phyloP scores from a whole-genome alignment of 1,284 basidiomycete species.

The Pyrrhoderma lamaoense region DNA sequence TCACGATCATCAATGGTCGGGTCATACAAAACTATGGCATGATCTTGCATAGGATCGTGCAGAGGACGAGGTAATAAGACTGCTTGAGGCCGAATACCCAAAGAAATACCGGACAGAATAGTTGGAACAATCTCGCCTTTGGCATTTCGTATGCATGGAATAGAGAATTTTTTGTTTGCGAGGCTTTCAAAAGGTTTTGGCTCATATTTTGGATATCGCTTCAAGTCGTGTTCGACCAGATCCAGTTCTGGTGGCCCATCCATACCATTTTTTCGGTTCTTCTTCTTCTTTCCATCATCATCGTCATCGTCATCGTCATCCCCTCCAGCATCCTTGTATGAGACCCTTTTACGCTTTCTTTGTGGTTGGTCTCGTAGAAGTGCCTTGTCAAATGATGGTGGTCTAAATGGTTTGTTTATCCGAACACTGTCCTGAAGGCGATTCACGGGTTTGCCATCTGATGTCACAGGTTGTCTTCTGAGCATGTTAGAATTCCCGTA shows the following conservation, averaged over 20 bases:
- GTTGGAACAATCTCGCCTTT: slow-evolving; percentile 67
- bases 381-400: slow-evolving; percentile 46
- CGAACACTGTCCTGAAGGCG: slow-evolving; percentile 62
- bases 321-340: slow-evolving; percentile 63
- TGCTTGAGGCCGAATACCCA: slow-evolving; percentile 81
- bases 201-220: slow-evolving; percentile 78
- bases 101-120: slow-evolving; percentile 62
- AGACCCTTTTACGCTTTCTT: slow-evolving; percentile 77
- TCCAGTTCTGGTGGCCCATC: slow-evolving; percentile 39
- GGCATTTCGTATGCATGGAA: slow-evolving; percentile 82
- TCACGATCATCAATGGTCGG: slow-evolving; percentile 92
- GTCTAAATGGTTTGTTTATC: slow-evolving; percentile 75
- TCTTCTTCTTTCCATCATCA: slow-evolving; percentile 45
- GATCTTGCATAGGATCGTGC: slow-evolving; percentile 95
- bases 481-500: slow-evolving; percentile 41
- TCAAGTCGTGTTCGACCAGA: slow-evolving; percentile 40
- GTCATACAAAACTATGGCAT: slow-evolving; percentile 96
- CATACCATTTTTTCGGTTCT: slow-evolving; percentile 28
- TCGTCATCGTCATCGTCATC: slow-evolving; percentile 41
- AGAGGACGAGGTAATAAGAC: slow-evolving; percentile 86
- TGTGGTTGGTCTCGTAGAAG: slow-evolving; percentile 55
- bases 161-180: slow-evolving; percentile 62
- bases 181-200: slow-evolving; percentile 72
- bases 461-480: slow-evolving; percentile 57
- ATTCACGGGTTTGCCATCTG: slow-evolving; percentile 59